Evolutionary conservation across 208 protist species (phyloP), one percentile per base, ranked within the genome.

Genomic region (Crithidia thermophila): DNA sequence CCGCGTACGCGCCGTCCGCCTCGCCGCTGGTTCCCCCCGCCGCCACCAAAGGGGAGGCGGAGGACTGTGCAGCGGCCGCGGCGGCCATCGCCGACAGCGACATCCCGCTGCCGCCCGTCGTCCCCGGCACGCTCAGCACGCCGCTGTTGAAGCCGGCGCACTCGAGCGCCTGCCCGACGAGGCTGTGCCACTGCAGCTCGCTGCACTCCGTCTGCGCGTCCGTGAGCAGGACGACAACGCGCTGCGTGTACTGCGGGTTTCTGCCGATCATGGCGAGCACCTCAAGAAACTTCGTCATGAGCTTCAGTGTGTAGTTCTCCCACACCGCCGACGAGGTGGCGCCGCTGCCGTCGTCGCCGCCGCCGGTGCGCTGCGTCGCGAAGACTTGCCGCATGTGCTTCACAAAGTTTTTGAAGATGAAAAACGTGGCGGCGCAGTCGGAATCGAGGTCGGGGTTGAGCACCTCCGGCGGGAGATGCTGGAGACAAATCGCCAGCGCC

Each of bases 211-310:
- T 73, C 60, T 96, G 91, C 25, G 85, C 87, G 49, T 77, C 74
- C 28, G 75, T 81, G 39, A 96, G 79, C 16, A 94, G 74, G 13
- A 68, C 71, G 1, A 84, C 79, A 4, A 96, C 81, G 9, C 91
- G 85, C 47, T 85, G 73, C 55, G 84, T 85, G 61, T 93, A 94
- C 61, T 90, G 80, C 42, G 76, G 75, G 69, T 96, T 87, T 46
- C 88, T 73, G 20, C 82, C 82, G 72, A 96, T 94, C 84, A 93
- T 94, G 11, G 84, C 58, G n/a, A 96, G 77, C n/a, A 94, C 82
- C 45, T 89, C 76, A 11, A 96, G 30, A 51, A 93, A 94, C 25
- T 60, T 70, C 10, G 80, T 77, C 28, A 93, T 78, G 34, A 88
- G 43, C 67, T 92, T 93, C 47, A 90, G 63, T 28, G 88, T 88